Conservation (phyloP, 176 grass and related monocot species). For the Elymus sibiricus region DNA sequence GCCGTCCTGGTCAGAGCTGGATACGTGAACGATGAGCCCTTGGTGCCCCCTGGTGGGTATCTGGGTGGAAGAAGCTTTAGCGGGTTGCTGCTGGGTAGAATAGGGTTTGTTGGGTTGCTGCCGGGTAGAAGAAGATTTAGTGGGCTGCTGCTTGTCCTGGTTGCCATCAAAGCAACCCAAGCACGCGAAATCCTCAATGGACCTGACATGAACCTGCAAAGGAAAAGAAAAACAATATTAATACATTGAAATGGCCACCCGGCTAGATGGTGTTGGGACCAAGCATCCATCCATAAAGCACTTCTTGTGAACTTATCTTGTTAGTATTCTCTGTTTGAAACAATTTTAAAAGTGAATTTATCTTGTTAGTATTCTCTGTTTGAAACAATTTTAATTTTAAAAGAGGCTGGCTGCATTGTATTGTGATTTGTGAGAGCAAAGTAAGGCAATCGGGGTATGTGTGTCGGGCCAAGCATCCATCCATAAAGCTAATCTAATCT, state of each 20-base stretch:
- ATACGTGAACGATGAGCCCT: conserved; percentile 57
- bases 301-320: too few species aligned
- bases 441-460: too few species aligned
- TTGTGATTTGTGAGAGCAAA: too few species aligned
- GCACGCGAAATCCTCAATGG: conserved; percentile 39
- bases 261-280: too few species aligned
- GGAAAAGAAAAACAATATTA: neutral
- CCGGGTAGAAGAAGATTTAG: too few species aligned
- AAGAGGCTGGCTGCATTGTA: too few species aligned
- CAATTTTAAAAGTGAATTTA: too few species aligned
- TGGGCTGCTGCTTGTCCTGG: neutral
- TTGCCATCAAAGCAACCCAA: conserved; percentile 12
- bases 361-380: too few species aligned
- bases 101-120: too few species aligned
- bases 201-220: conserved; percentile 46
- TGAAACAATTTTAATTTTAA: too few species aligned
- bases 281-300: too few species aligned
- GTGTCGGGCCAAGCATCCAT: neutral
- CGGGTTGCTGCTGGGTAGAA: neutral
- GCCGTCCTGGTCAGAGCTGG: conserved; percentile 23
- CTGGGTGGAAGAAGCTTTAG: conserved; percentile 15
- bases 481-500: neutral
- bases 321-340: too few species aligned
- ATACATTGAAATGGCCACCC: neutral
- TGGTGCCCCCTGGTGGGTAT: conserved; percentile 26